phyloP scores from a whole-genome alignment of 257 asterid species.

The Solanum infundibuliforme region DNA sequence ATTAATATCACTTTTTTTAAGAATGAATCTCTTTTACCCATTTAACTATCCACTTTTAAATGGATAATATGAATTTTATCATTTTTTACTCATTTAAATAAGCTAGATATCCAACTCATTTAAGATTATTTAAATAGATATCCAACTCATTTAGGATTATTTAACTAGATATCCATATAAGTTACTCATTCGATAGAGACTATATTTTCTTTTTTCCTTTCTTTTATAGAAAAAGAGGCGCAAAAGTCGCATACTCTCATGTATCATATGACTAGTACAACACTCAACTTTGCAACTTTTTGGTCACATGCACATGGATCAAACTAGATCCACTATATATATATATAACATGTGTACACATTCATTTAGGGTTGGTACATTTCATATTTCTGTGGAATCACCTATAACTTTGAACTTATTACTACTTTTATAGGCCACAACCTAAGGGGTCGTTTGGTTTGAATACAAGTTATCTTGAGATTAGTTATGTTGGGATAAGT shows the following conservation, averaged over 20 bases:
- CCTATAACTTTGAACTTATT: background rate
- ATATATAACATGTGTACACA: background rate
- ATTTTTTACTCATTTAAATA: too few species aligned
- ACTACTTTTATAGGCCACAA: background rate
- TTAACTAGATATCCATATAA: background rate
- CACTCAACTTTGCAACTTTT: background rate
- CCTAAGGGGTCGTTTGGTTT: too few species aligned
- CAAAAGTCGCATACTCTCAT: background rate
- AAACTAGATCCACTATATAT: background rate
- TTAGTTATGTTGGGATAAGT: too few species aligned
- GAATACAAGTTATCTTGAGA: too few species aligned
- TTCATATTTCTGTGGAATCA: background rate
- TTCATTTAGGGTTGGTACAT: background rate
- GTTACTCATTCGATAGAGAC: too few species aligned
- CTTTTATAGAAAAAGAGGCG: background rate
- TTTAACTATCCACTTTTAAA: too few species aligned
- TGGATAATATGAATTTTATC: background rate
- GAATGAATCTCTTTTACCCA: background rate
- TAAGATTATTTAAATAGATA: background rate
- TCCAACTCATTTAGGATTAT: too few species aligned
- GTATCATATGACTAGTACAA: background rate
- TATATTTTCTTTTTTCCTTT: background rate
- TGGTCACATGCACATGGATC: background rate
- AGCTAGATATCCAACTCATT: background rate
- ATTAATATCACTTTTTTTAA: background rate